These are phyloP conservation scores for Prillingera fragicola DNA, from an alignment of 1,284 basidiomycete genomes.

Conservation along the genomic window DNA sequence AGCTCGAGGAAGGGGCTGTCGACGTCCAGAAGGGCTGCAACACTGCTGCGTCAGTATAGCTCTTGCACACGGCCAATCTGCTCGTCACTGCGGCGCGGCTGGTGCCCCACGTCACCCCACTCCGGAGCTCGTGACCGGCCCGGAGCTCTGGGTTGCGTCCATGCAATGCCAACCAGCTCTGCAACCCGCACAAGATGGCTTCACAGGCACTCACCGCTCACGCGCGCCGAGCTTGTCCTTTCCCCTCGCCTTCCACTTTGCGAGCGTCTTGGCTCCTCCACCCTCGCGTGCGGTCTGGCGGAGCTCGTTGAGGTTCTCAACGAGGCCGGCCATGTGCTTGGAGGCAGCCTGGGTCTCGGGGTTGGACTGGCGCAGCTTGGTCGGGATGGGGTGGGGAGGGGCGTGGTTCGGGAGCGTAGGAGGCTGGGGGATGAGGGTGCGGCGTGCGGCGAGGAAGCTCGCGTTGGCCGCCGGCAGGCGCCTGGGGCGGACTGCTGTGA, in stretches of 20 bases:
- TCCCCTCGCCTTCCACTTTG: conserved; percentile 61
- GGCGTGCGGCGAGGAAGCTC: conserved; percentile 3
- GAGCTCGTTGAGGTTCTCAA: conserved; percentile 35
- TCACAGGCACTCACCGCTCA: conserved; percentile 60
- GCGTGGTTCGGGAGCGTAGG: conserved; percentile 24
- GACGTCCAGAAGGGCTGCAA: conserved; percentile 69
- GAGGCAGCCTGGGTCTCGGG: conserved; percentile 27
- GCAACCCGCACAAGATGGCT: neutral
- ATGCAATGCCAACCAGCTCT: too few relatives aligned
- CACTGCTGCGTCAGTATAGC: conserved; percentile 44
- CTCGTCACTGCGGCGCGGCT: neutral
- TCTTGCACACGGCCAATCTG: neutral
- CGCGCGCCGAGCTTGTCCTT: conserved; percentile 80
- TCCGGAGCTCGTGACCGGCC: too few relatives aligned
- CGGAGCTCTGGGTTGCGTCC: too few relatives aligned
- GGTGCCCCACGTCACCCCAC: neutral
- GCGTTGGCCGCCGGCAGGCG: too few relatives aligned
- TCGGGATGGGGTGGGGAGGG: conserved; percentile 31
- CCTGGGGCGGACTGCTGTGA: too few relatives aligned
- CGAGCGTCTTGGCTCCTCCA: conserved; percentile 59
- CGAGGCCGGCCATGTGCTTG: conserved; percentile 25
- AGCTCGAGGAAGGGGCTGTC: conserved; percentile 87
- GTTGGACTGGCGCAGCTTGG: conserved; percentile 19
- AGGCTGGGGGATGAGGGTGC: conserved; percentile 40
- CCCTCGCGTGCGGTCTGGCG: conserved; percentile 52